A percentile compares a stretch with the other conserved stretches of the same genome.
These are phyloP conservation scores for Solanum pinnatisectum DNA, from an alignment of 257 asterid genomes.

Conservation along the genomic window DNA sequence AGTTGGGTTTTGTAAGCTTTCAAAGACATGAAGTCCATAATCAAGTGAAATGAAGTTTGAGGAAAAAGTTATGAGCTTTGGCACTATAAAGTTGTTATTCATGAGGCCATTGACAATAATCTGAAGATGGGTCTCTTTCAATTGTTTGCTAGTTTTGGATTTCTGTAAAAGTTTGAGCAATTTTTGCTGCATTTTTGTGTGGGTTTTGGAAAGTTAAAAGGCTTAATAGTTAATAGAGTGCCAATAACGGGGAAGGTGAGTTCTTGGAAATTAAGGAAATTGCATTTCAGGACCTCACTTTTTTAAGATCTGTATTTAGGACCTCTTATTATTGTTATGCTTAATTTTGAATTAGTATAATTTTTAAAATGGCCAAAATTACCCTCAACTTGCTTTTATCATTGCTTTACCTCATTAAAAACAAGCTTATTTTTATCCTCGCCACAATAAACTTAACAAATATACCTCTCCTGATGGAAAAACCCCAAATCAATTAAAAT, in stretches of 20 bases:
- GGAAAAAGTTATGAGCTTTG: slow-evolving; percentile 27
- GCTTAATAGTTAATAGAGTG: neutral
- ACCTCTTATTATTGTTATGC: neutral
- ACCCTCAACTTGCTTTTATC: no score
- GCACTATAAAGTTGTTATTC: slow-evolving; percentile 23
- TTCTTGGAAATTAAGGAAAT: neutral
- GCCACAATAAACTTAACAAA: no score
- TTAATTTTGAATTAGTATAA: neutral
- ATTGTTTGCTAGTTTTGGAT: slow-evolving; percentile 21
- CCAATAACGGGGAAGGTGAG: neutral
- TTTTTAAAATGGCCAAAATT: no score
- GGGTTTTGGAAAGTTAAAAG: neutral
- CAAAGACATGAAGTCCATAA: slow-evolving; percentile 19
- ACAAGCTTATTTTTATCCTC: no score
- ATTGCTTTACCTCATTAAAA: no score
- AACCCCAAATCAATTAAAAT: no score
- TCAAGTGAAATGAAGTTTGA: slow-evolving; percentile 30
- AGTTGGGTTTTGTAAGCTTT: slow-evolving; percentile 10
- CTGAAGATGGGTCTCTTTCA: slow-evolving; percentile 44
- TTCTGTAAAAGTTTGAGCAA: slow-evolving; percentile 22
- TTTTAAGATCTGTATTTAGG: neutral
- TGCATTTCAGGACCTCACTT: neutral
- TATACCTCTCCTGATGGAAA: no score
- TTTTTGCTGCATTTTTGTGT: slow-evolving; percentile 30
- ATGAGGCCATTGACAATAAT: slow-evolving; percentile 31